phyloP scores from a whole-genome alignment of 371 early-diverging fungal genomes.

The Polyrhizophydium stewartii region DNA sequence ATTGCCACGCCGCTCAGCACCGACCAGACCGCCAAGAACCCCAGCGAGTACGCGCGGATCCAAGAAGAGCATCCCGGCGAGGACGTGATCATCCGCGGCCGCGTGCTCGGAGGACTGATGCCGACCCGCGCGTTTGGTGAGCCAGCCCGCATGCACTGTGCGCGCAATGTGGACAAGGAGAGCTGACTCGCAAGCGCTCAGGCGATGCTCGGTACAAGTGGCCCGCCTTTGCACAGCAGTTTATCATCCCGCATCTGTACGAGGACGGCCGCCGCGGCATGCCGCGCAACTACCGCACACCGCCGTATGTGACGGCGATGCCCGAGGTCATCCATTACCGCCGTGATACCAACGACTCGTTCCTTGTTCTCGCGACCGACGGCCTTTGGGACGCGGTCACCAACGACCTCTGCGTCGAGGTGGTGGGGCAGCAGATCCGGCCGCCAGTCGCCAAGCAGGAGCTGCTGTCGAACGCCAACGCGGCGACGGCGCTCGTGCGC shows the following conservation, averaged over 20 bases:
- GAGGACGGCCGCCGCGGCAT: constrained; percentile 60
- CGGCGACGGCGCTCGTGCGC: constrained; percentile 83
- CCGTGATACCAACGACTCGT: constrained; percentile 62
- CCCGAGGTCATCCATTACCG: constrained; percentile 75
- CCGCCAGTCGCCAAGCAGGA: too few relatives aligned
- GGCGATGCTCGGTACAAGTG: constrained; percentile 44
- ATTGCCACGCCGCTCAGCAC: constrained; percentile 53
- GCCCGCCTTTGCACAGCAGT: constrained; percentile 15
- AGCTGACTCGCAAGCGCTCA: constrained; percentile 1
- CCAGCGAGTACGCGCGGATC: constrained; percentile 58
- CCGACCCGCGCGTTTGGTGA: constrained; percentile 73
- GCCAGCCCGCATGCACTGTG: too few relatives aligned
- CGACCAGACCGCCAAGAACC: constrained; percentile 69
- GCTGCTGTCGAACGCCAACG: constrained; percentile 56
- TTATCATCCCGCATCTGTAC: constrained; percentile 13
- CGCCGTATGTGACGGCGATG: constrained; percentile 90
- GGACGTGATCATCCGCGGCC: constrained; percentile 56
- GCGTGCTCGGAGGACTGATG: constrained; percentile 77
- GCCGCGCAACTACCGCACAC: constrained; percentile 67
- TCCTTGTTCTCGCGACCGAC: constrained; percentile 88
- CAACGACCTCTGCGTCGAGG: constrained; percentile 63
- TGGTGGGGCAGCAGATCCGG: constrained; percentile 14
- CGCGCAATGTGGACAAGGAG: too few relatives aligned
- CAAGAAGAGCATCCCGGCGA: constrained; percentile 76
- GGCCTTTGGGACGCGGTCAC: constrained; percentile 88